Evolutionary conservation across 177 flowering plant genomes (phyloP).

Genomic region (Telopea speciosissima): DNA sequence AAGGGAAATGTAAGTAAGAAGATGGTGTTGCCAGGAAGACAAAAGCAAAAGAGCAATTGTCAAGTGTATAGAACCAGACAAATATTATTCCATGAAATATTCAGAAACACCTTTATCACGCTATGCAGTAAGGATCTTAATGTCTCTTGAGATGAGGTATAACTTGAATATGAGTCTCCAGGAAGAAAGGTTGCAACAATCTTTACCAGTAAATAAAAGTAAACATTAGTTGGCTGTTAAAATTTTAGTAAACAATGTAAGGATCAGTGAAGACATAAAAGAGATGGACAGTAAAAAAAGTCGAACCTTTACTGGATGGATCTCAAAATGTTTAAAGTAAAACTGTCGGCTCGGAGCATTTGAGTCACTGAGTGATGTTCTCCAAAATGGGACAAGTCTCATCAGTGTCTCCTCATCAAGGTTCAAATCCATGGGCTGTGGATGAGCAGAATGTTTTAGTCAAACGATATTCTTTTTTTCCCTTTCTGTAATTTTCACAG

Average conservation of each 20-base stretch:
- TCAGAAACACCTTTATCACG: slow-evolving; percentile 69
- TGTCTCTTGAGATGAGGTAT: slow-evolving; percentile 80
- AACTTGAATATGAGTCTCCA: slow-evolving; percentile 65
- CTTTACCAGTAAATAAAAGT: slow-evolving; percentile 28
- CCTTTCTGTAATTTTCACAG: neutral
- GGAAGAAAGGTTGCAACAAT: slow-evolving; percentile 85
- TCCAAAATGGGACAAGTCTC: slow-evolving; percentile 88
- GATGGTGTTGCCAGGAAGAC: neutral
- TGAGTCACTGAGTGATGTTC: slow-evolving; percentile 70
- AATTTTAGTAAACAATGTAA: neutral
- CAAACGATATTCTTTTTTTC: too few relatives aligned
- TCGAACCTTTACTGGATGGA: slow-evolving; percentile 88
- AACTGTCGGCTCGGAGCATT: slow-evolving; percentile 51
- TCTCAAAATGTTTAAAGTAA: slow-evolving; percentile 93
- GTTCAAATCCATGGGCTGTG: slow-evolving; percentile 82
- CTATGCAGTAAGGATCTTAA: slow-evolving; percentile 83
- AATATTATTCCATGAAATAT: neutral
- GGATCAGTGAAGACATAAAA: slow-evolving; percentile 8
- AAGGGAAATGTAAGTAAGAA: neutral
- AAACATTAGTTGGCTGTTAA: slow-evolving; percentile 11
- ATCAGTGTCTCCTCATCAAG: slow-evolving; percentile 93
- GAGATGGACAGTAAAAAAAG: slow-evolving; percentile 6
- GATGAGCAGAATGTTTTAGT: neutral
- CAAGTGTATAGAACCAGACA: neutral
- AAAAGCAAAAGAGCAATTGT: neutral